A percentile compares a stretch with the other conserved stretches of the same genome.
Conservation (phyloP, 352 stramenopile genomes). For the Phytophthora citricola region DNA sequence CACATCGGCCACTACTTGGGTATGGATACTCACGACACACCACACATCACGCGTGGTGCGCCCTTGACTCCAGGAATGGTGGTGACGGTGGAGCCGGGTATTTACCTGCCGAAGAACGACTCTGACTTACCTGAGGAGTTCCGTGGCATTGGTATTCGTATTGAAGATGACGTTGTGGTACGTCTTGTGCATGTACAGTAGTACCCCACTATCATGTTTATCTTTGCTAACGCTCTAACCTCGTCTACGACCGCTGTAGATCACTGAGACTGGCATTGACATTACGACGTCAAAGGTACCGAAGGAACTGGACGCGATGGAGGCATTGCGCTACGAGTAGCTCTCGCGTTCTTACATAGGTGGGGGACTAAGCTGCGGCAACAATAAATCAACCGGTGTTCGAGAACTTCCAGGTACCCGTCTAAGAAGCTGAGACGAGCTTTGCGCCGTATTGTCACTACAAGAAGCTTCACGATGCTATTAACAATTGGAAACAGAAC, state of each 20-base stretch:
- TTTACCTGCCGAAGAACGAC: conserved; percentile 86
- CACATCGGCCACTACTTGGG: conserved; percentile 87
- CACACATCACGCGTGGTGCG: conserved; percentile 63
- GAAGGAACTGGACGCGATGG: conserved; percentile 78
- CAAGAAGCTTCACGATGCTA: conserved; percentile 81
- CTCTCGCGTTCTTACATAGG: background rate
- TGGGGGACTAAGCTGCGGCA: conserved; percentile 5
- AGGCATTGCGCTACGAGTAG: conserved; percentile 57
- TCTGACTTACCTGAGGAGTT: conserved; percentile 69
- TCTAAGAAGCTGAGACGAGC: conserved; percentile 49
- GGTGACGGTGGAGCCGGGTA: conserved; percentile 82
- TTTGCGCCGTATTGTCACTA: too few relatives aligned
- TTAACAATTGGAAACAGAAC: background rate
- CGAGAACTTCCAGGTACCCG: too few relatives aligned
- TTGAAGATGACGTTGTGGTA: conserved; percentile 89
- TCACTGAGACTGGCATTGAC: conserved; percentile 78
- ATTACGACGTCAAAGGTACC: conserved; percentile 71
- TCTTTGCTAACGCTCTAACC: background rate
- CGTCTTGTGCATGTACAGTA: conserved; percentile 16
- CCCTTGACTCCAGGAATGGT: conserved; percentile 80
- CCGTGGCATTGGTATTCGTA: conserved; percentile 85
- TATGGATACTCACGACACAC: conserved; percentile 87
- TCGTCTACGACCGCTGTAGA: conserved; percentile 44
- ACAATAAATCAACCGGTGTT: conserved; percentile 13
- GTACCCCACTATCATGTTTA: background rate